phyloP scores from a whole-genome alignment of 371 early-diverging fungal species.

The Basidiobolus meristosporus region DNA sequence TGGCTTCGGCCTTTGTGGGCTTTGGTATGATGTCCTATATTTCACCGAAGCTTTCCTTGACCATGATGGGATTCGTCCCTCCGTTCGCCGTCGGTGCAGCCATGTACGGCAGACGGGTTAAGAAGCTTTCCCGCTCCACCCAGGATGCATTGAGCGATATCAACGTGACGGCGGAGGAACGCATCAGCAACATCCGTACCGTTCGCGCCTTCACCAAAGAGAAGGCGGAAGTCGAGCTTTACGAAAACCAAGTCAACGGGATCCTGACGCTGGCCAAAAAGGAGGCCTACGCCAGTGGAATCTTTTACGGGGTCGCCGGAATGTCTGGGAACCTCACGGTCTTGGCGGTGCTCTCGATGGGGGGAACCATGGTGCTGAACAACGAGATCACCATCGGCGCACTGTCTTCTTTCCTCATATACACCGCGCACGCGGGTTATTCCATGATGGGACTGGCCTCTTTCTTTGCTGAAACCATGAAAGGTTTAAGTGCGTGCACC shows the following conservation, averaged over 20 bases:
- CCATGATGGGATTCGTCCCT: conserved; percentile 61
- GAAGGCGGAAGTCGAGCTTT: conserved; percentile 25
- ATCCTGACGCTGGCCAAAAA: conserved; percentile 37
- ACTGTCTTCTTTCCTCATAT: conserved; percentile 62
- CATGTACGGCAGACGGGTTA: conserved; percentile 50
- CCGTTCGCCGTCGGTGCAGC: conserved; percentile 51
- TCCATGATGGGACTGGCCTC: conserved; percentile 49
- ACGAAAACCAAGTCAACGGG: conserved; percentile 21
- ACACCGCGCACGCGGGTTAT: conserved; percentile 62
- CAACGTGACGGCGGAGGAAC: conserved; percentile 57
- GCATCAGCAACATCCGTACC: conserved; percentile 46
- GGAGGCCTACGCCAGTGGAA: conserved; percentile 42
- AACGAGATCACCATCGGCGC: conserved; percentile 56
- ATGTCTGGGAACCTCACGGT: conserved; percentile 54
- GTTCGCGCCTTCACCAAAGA: conserved; percentile 63
- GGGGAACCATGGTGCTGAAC: conserved; percentile 49
- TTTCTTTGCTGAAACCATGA: conserved; percentile 67
- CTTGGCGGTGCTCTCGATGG: conserved; percentile 55
- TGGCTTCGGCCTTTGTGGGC: conserved; percentile 31
- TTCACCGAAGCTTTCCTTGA: conserved; percentile 12
- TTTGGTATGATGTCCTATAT: conserved; percentile 52
- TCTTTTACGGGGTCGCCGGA: conserved; percentile 61
- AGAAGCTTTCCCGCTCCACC: conserved; percentile 33
- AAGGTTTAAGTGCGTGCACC: conserved; percentile 59
- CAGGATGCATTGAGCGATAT: conserved; percentile 52